phyloP scores from a whole-genome alignment of 106 monocot species.

The Cymbidium sinense region DNA sequence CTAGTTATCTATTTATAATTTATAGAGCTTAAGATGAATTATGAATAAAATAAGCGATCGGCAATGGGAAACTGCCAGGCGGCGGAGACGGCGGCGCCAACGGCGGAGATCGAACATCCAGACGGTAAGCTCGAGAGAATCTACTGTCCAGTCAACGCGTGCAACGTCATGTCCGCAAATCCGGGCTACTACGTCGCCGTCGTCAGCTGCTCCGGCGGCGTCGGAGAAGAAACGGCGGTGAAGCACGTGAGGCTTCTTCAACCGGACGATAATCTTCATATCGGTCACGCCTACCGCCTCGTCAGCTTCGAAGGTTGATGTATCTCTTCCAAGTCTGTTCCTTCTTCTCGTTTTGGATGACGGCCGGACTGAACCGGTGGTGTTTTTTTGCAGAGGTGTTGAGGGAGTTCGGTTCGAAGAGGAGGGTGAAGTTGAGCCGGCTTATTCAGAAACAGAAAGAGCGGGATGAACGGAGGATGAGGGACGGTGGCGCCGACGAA shows the following conservation, averaged over 20 bases:
- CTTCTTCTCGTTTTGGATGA: not conserved
- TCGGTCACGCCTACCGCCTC: constrained; percentile 28
- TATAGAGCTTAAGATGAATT: too few species aligned
- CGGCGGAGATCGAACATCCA: constrained; percentile 30
- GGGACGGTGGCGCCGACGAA: not conserved
- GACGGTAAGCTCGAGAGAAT: constrained; percentile 20
- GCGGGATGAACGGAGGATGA: not conserved
- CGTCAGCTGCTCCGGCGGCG: constrained; percentile 1
- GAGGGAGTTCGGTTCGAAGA: constrained; percentile 6
- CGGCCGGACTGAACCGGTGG: not conserved
- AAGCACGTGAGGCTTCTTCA: constrained; percentile 55
- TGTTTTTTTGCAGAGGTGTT: constrained; percentile 1
- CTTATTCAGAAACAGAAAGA: not conserved
- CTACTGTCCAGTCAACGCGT: constrained; percentile 21
- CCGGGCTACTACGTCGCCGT: constrained; percentile 47
- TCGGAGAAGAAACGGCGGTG: constrained; percentile 5
- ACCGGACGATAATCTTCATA: constrained; percentile 45
- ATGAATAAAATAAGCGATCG: not conserved
- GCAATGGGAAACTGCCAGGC: constrained; percentile 51
- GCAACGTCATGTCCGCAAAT: constrained; percentile 30
- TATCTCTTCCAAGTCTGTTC: not conserved
- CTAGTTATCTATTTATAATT: too few species aligned
- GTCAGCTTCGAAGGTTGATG: not conserved
- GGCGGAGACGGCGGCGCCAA: constrained; percentile 13
- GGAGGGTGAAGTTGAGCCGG: constrained; percentile 5